A percentile compares a stretch with the other conserved stretches of the same genome.
phyloP scores from a whole-genome alignment of 805 yeast species.

The Novakomyces olei region DNA sequence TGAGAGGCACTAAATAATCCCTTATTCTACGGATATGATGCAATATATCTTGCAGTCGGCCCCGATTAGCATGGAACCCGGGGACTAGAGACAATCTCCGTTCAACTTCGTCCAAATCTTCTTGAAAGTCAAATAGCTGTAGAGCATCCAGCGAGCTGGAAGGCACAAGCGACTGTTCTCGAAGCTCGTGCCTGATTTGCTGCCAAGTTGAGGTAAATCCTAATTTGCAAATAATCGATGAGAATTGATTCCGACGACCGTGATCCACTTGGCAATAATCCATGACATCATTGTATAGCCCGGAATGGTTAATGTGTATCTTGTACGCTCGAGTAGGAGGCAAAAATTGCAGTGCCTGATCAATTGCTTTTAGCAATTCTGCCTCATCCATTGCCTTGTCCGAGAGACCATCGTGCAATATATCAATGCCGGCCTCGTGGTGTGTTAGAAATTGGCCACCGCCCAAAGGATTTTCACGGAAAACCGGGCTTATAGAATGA shows the following conservation, averaged over 20 bases:
- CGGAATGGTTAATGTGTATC: slow-evolving; percentile 54
- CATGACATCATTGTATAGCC: slow-evolving; percentile 36
- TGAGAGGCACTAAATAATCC: too few relatives aligned
- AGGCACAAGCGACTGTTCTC: slow-evolving; percentile 49
- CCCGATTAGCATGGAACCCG: too few relatives aligned
- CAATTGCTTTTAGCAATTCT: slow-evolving; percentile 63
- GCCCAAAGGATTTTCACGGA: too few relatives aligned
- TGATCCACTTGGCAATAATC: background rate
- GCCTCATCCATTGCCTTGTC: too few relatives aligned
- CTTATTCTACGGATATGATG: too few relatives aligned
- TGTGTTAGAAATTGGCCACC: too few relatives aligned
- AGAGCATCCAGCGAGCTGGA: slow-evolving; percentile 66
- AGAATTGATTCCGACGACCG: background rate
- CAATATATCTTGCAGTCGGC: too few relatives aligned
- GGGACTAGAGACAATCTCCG: slow-evolving; percentile 27
- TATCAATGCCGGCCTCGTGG: too few relatives aligned
- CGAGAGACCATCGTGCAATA: too few relatives aligned
- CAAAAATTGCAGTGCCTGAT: slow-evolving; percentile 42
- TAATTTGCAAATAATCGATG: slow-evolving; percentile 36
- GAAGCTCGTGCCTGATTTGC: slow-evolving; percentile 33
- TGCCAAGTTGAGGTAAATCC: slow-evolving; percentile 52
- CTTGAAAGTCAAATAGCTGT: slow-evolving; percentile 52
- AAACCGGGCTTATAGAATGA: too few relatives aligned
- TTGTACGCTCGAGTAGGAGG: slow-evolving; percentile 38
- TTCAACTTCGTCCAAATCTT: slow-evolving; percentile 42